Evolutionary conservation across 768 basidiomycete genomes (phyloP).

Genomic region (Boletellus emodensis): DNA sequence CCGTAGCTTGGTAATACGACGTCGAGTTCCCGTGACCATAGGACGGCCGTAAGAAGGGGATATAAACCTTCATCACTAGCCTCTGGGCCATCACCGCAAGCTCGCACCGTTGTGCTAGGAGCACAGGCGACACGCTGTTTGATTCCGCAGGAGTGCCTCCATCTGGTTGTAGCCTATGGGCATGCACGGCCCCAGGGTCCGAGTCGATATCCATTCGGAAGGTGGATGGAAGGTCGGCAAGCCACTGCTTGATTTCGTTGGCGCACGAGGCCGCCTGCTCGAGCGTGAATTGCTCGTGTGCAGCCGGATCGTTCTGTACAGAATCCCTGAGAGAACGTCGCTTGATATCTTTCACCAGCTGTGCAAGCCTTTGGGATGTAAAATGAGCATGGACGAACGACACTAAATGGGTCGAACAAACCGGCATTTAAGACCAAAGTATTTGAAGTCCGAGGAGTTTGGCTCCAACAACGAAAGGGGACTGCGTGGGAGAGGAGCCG

Average conservation of each 20-base stretch:
- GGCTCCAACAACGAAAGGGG: conserved; percentile 24
- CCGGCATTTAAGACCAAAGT: conserved; percentile 60
- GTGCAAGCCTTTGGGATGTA: conserved; percentile 45
- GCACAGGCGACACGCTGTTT: conserved; percentile 29
- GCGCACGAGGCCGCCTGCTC: conserved; percentile 62
- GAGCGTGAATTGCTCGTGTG: conserved; percentile 41
- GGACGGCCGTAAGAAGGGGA: conserved; percentile 57
- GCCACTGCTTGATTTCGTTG: conserved; percentile 51
- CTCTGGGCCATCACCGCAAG: conserved; percentile 57
- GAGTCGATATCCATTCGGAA: conserved; percentile 43
- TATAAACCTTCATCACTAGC: conserved; percentile 58
- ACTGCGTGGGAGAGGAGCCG: conserved; percentile 38
- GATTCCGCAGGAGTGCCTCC: conserved; percentile 9
- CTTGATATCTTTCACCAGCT: conserved; percentile 60
- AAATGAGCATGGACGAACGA: conserved; percentile 1
- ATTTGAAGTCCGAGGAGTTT: conserved; percentile 37
- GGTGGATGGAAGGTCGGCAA: conserved; percentile 45
- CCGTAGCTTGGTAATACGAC: conserved; percentile 49
- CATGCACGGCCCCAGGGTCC: conserved; percentile 22
- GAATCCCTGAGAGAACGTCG: conserved; percentile 44
- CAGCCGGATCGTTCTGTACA: conserved; percentile 26
- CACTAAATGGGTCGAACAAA: conserved; percentile 27
- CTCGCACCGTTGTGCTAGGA: conserved; percentile 54
- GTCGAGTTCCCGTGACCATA: conserved; percentile 21
- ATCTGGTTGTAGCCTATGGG: conserved; percentile 6